Conservation (phyloP, 257 asterid species). For the Dorcoceras hygrometricum region DNA sequence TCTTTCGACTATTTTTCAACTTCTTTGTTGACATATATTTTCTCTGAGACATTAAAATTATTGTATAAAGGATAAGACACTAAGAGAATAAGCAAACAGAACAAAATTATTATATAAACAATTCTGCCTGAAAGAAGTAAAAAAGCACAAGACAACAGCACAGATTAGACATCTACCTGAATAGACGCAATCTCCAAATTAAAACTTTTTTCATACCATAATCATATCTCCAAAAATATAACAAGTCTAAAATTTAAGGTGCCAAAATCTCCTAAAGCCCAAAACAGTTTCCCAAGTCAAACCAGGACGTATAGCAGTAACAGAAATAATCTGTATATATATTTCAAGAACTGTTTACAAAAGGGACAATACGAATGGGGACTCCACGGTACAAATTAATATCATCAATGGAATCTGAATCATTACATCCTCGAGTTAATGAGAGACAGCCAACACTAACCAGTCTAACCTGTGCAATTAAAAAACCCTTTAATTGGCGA, state of each 20-base stretch:
- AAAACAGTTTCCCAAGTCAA: not conserved
- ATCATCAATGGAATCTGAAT: constrained; percentile 6
- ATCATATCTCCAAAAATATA: not conserved
- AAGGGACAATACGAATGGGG: not conserved
- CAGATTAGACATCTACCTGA: no score
- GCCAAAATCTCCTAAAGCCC: not conserved
- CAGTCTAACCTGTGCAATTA: constrained; percentile 21
- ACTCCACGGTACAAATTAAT: not conserved
- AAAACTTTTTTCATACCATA: no score
- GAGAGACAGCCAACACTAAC: constrained; percentile 31
- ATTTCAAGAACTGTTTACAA: not conserved
- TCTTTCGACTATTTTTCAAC: no score
- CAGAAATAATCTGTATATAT: not conserved
- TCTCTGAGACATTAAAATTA: no score
- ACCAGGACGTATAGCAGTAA: not conserved
- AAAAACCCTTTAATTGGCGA: not conserved
- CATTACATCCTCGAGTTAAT: constrained; percentile 30
- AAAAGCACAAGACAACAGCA: no score
- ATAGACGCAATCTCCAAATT: not conserved
- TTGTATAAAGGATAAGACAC: no score
- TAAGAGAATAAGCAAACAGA: not conserved
- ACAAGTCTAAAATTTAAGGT: no score
- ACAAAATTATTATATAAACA: no score
- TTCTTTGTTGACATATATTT: no score
- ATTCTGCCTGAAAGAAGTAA: not conserved